Conservation (phyloP, 305 asterid genomes). For the Nicotiana rustica region DNA sequence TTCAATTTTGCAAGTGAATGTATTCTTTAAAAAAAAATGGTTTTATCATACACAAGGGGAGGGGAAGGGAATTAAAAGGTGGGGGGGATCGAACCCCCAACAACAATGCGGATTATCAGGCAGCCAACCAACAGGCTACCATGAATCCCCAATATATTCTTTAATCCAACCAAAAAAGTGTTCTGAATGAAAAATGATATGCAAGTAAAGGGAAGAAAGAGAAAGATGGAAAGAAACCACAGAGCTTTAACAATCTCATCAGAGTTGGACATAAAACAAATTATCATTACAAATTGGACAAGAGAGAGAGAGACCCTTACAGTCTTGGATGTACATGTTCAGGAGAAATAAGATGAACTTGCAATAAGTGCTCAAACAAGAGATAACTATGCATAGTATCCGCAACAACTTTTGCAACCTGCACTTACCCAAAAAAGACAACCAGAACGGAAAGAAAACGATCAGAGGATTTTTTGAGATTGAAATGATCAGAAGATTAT, state of each 20-base stretch:
- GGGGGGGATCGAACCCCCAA: too few relatives aligned
- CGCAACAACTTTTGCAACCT: slow-evolving; percentile 90
- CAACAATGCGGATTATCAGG: too few relatives aligned
- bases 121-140: too few relatives aligned
- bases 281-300: neutral
- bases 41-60: too few relatives aligned
- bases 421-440: slow-evolving; percentile 38
- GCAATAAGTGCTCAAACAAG: slow-evolving; percentile 81
- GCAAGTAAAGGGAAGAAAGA: neutral
- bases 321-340: slow-evolving; percentile 76
- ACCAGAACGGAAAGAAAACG: neutral
- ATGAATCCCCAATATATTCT: neutral
- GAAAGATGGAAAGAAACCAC: neutral
- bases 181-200: neutral
- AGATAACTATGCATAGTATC: slow-evolving; percentile 93
- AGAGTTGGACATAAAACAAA: neutral
- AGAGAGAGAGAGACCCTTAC: slow-evolving; percentile 50
- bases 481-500: too few relatives aligned
- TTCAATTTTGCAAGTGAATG: neutral
- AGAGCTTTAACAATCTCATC: neutral
- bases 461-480: neutral
- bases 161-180: neutral
- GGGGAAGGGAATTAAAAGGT: too few relatives aligned
- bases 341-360: slow-evolving; percentile 75
- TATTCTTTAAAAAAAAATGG: neutral